Percentiles rank a stretch among this genome's conserved stretches.
Conservation (phyloP, 176 grass and related monocot species). For the Luzula sylvatica region DNA sequence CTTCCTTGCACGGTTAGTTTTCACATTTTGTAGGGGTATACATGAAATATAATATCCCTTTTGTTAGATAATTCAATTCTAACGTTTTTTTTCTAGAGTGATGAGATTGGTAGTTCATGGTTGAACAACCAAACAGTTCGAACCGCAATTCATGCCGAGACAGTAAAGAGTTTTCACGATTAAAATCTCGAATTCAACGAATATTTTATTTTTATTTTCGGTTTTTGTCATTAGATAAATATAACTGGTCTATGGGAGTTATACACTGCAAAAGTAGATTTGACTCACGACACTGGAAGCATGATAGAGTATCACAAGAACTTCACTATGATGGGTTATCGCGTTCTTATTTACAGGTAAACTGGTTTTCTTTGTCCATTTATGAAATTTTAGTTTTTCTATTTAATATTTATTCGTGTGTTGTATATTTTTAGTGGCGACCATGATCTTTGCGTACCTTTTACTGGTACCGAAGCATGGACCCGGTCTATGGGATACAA, state of each 20-base stretch:
- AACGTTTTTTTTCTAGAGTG: constrained; percentile 18
- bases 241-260: constrained; percentile 26
- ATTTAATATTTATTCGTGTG: neutral
- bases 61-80: too few species aligned
- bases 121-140: constrained; percentile 34
- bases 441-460: constrained; percentile 76
- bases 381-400: too few species aligned
- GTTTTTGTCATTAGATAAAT: constrained; percentile 21
- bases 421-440: constrained; percentile 40
- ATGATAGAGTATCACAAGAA: constrained; percentile 45
- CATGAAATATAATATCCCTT: too few species aligned
- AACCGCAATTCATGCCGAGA: constrained; percentile 32
- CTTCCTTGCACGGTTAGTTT: constrained; percentile 68
- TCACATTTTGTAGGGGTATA: too few species aligned
- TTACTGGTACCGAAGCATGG: constrained; percentile 70
- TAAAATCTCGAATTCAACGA: neutral
- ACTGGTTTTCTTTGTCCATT: neutral
- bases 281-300: constrained; percentile 30
- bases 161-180: constrained; percentile 9
- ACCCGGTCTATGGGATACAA: constrained; percentile 52
- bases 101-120: constrained; percentile 38
- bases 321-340: constrained; percentile 21
- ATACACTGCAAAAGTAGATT: constrained; percentile 25
- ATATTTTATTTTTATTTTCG: neutral
- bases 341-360: constrained; percentile 38